phyloP scores from a whole-genome alignment of 257 asterid genomes.

The Leonotis leonurus region DNA sequence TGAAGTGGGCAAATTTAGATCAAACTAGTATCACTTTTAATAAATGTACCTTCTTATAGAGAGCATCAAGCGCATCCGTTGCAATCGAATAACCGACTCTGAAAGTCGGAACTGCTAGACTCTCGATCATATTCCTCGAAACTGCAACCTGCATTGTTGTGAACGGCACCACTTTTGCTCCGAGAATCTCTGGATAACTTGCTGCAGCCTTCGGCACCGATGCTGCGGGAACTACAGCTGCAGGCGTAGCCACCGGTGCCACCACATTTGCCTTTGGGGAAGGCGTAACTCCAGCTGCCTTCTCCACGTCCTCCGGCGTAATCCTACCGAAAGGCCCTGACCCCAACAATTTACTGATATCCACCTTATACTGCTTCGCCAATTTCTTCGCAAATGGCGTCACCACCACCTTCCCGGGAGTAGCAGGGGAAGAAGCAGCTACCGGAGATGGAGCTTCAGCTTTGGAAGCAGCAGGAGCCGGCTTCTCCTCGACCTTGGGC shows the following conservation, averaged over 20 bases:
- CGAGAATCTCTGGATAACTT: slow-evolving; percentile 52
- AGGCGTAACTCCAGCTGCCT: slow-evolving; percentile 65
- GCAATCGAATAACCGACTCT: slow-evolving; percentile 65
- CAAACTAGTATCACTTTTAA: neutral
- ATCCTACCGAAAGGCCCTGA: slow-evolving; percentile 84
- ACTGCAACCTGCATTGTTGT: slow-evolving; percentile 79
- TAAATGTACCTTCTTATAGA: slow-evolving; percentile 59
- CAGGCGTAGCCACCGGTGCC: slow-evolving; percentile 10
- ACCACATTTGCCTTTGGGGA: slow-evolving; percentile 25
- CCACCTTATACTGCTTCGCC: slow-evolving; percentile 42
- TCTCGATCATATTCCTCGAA: slow-evolving; percentile 71
- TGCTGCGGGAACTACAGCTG: slow-evolving; percentile 15
- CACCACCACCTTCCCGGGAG: slow-evolving; percentile 28
- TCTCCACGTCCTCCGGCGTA: slow-evolving; percentile 83
- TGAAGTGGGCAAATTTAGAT: neutral
- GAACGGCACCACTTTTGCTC: slow-evolving; percentile 59
- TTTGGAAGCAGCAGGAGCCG: slow-evolving; percentile 27
- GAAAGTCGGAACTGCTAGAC: slow-evolving; percentile 65
- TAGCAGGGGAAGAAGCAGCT: slow-evolving; percentile 22
- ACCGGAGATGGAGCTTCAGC: slow-evolving; percentile 23
- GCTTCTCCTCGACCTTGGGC: slow-evolving; percentile 13
- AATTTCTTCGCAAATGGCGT: slow-evolving; percentile 58
- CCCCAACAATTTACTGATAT: slow-evolving; percentile 51
- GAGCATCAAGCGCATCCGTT: slow-evolving; percentile 68
- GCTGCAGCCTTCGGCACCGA: slow-evolving; percentile 31